Evolutionary conservation across 257 asterid species (phyloP).

Genomic region (Solanum neorickii): DNA sequence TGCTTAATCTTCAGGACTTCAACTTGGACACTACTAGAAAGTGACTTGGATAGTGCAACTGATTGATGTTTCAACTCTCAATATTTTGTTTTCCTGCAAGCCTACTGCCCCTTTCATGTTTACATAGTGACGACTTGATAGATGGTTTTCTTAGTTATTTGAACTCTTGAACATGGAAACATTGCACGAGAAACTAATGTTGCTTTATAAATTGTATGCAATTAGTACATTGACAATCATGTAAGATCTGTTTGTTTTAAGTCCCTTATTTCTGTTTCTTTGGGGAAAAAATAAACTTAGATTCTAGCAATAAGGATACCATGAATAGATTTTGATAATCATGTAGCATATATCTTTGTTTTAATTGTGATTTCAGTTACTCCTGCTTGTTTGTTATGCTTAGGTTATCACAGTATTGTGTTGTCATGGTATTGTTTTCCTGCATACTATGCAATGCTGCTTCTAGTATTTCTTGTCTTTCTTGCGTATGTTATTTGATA

Average conservation of each 20-base stretch:
- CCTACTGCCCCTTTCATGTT: background rate
- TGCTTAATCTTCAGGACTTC: conserved; percentile 71
- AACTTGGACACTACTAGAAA: conserved; percentile 18
- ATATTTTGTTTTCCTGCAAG: background rate
- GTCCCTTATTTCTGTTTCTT: background rate
- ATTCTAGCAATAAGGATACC: background rate
- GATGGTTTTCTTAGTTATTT: background rate
- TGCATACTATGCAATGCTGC: background rate
- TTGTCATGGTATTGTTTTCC: background rate
- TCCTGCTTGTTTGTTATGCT: background rate
- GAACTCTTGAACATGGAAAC: background rate
- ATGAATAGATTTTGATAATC: background rate
- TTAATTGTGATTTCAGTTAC: background rate
- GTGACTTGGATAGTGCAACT: background rate
- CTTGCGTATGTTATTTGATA: background rate
- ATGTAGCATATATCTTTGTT: background rate
- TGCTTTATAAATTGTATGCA: background rate
- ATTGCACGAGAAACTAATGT: background rate
- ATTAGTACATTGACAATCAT: background rate
- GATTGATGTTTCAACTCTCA: background rate
- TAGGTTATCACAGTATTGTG: background rate
- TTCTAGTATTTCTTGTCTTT: background rate
- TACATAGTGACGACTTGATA: background rate
- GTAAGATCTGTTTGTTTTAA: background rate
- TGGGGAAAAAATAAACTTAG: background rate